Percentiles rank a stretch among this genome's conserved stretches.
These are phyloP conservation scores for Hericium rajendrae DNA, from an alignment of 768 basidiomycete species.

Conservation along the genomic window DNA sequence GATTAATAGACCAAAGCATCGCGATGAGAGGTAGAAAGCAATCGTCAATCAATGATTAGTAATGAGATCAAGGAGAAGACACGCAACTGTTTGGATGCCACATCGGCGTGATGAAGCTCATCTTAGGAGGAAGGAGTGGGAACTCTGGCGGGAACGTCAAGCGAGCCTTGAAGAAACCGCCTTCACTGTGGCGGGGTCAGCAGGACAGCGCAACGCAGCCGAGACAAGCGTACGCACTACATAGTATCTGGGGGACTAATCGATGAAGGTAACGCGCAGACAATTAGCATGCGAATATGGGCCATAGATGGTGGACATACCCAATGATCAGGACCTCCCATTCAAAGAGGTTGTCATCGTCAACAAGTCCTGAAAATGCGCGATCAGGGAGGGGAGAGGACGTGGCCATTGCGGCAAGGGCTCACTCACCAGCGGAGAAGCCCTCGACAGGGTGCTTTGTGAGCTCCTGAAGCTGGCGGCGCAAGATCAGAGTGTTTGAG, in stretches of 20 bases:
- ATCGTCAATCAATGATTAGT: neutral
- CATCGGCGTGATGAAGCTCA: constrained; percentile 92
- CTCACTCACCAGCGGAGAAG: constrained; percentile 76
- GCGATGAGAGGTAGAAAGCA: neutral
- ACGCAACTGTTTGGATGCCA: constrained; percentile 94
- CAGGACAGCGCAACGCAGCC: neutral
- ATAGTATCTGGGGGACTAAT: constrained; percentile 83
- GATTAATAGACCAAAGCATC: neutral
- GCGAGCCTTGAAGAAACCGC: constrained; percentile 90
- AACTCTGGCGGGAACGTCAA: constrained; percentile 86
- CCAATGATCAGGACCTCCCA: constrained; percentile 97
- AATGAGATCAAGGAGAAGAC: neutral
- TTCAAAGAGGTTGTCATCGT: constrained; percentile 90
- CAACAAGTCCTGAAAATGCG: constrained; percentile 65
- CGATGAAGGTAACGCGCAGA: constrained; percentile 3
- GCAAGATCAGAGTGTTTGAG: constrained; percentile 51
- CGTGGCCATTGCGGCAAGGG: constrained; percentile 13
- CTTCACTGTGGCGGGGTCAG: constrained; percentile 53
- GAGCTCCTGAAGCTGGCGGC: constrained; percentile 75
- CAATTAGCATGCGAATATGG: neutral
- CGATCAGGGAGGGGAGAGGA: neutral
- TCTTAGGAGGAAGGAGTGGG: constrained; percentile 87
- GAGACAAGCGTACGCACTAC: constrained; percentile 48
- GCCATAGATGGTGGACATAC: constrained; percentile 32
- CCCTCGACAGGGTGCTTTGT: constrained; percentile 92